Evolutionary conservation across 2,329 filamentous ascomycete genomes (phyloP), one percentile per base, ranked within the genome.

Genomic region (Lasiodiplodia sp.): DNA sequence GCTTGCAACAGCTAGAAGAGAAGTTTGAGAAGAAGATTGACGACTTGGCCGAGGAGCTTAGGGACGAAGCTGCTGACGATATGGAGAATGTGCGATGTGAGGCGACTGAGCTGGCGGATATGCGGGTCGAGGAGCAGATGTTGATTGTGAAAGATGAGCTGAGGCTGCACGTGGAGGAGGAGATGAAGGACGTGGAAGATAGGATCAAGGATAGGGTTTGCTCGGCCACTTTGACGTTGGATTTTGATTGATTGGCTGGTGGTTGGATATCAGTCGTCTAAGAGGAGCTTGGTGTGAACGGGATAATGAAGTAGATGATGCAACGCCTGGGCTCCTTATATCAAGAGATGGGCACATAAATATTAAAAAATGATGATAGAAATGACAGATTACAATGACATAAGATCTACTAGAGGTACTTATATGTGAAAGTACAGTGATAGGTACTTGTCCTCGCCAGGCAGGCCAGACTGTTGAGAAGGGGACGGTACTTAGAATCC

Each of bases 111-210:
- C 31, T 18, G 49, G 31, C 44, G 31, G 62, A 65, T 18, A 3
- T 37, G 31, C 21, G 44, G 34, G 28, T 52, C 10, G 62, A 65
- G 7, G 62, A 65, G 14, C 47, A 49, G 34, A 25, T 65, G 25
- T 4, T 53, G 31, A 1, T 4, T 4, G 23, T 66, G 25, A 56
- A 47, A 23, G 38, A 55, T 10, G 63, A 66, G 23, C 3, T 66
- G 51, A 12, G 49, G 6, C 51, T 56, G 18, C 31, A 66, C 12
- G 18, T 66, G 6, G 51, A n/a, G 8, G 63, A 66, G n/a, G 63
- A 66, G 51, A 21, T 66, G 63, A 28, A 28, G 37, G 16, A 37
- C 2, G 63, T 66, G 12, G 63, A 66, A 4, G 63, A 66, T n/a
- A 66, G 11, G 37, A 8, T 66, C 4, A 66, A 31, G 47, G 63